These are phyloP conservation scores for Juncus inflexus DNA, from an alignment of 176 grass and related monocot genomes.

Conservation along the genomic window DNA sequence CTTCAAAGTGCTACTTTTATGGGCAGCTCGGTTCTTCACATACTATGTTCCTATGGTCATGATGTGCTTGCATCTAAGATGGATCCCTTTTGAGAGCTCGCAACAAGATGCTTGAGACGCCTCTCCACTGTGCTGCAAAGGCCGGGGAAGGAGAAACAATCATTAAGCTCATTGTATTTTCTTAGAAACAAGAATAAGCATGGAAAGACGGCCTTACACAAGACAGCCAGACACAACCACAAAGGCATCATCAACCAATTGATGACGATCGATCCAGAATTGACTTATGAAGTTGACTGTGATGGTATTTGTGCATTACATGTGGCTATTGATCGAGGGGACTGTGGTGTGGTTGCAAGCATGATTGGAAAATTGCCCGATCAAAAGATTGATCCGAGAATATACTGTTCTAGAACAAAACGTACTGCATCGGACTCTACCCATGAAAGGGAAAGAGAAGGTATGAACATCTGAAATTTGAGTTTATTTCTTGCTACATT, in stretches of 20 bases:
- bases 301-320: not conserved
- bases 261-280: not conserved
- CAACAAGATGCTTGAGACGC: constrained; percentile 18
- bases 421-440: constrained; percentile 28
- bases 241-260: not conserved
- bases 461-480: no score
- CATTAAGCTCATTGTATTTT: not conserved
- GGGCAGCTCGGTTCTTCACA: no score
- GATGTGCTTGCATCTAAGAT: not conserved
- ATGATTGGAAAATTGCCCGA: no score
- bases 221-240: not conserved
- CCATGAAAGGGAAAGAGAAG: not conserved
- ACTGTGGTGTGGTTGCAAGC: no score
- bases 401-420: no score
- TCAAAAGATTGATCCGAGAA: no score
- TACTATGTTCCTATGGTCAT: no score
- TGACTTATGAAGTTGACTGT: not conserved
- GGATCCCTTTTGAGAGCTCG: not conserved
- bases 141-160: not conserved
- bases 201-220: constrained; percentile 25
- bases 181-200: not conserved
- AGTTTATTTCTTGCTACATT: no score
- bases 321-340: no score
- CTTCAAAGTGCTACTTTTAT: no score
- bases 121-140: constrained; percentile 31